Evolutionary conservation across 805 yeast species (phyloP).

Genomic region (Ogataea chonburiensis): DNA sequence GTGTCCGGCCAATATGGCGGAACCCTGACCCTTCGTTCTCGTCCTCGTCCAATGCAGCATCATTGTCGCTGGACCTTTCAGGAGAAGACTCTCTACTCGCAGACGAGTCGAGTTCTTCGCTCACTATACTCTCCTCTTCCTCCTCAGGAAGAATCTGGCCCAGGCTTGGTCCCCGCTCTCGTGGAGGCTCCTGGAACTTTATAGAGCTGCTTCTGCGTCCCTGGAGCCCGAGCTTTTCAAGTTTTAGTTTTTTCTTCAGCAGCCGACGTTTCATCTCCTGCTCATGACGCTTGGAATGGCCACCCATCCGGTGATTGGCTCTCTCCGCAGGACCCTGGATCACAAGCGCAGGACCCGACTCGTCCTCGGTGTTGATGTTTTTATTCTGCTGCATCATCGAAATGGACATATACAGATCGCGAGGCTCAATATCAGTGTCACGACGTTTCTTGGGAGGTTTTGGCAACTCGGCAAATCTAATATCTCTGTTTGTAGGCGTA

Average conservation of each 20-base stretch:
- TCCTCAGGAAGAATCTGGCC: neutral
- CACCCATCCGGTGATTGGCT: conserved; percentile 36
- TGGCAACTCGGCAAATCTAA: conserved; percentile 61
- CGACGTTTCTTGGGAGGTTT: conserved; percentile 43
- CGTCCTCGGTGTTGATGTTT: conserved; percentile 39
- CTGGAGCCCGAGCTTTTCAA: conserved; percentile 12
- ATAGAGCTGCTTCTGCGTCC: conserved; percentile 10
- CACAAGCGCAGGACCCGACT: conserved; percentile 75
- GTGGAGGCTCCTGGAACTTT: conserved; percentile 23
- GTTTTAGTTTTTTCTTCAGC: conserved; percentile 20
- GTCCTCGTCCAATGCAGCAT: conserved; percentile 14
- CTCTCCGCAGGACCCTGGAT: conserved; percentile 78
- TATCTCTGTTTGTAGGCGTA: conserved; percentile 31
- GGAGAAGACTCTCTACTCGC: conserved; percentile 4
- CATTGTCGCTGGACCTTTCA: conserved; percentile 19
- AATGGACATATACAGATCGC: conserved; percentile 81
- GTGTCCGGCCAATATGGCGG: conserved; percentile 22
- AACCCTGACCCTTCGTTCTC: conserved; percentile 11
- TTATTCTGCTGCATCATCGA: conserved; percentile 66
- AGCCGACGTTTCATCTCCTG: conserved; percentile 24
- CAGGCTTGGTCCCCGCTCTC: neutral
- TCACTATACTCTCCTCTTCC: conserved; percentile 21
- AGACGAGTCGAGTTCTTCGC: conserved; percentile 25
- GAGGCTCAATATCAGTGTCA: conserved; percentile 61
- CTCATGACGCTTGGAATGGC: conserved; percentile 21